Evolutionary conservation across 2,329 filamentous ascomycete species (phyloP).

Genomic region (Fusarium incarnatum): DNA sequence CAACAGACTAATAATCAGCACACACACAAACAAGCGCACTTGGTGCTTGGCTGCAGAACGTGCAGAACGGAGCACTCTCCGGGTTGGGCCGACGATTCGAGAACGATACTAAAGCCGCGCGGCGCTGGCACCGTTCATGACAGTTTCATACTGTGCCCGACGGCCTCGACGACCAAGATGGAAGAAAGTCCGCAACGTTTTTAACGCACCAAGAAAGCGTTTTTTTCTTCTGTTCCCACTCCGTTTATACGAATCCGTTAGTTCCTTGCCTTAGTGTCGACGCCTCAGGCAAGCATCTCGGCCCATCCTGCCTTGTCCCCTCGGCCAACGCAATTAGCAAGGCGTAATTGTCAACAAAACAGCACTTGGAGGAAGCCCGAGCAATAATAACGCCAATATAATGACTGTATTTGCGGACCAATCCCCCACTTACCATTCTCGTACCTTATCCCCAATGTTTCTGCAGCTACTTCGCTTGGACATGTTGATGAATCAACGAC

Average conservation of each 20-base stretch:
- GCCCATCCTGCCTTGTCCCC: constrained; percentile 1
- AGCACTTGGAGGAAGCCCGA: constrained; percentile 8
- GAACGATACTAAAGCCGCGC: constrained; percentile 28
- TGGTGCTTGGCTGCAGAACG: constrained; percentile 27
- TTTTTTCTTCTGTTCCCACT: constrained; percentile 31
- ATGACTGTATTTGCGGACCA: constrained; percentile 12
- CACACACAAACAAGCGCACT: background rate
- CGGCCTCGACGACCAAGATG: constrained; percentile 18
- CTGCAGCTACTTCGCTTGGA: constrained; percentile 1
- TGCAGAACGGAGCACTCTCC: constrained; percentile 29
- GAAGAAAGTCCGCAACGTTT: constrained; percentile 36
- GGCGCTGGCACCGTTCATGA: constrained; percentile 25
- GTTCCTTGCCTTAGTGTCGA: constrained; percentile 25
- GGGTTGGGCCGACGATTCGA: constrained; percentile 22
- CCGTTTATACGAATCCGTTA: constrained; percentile 23
- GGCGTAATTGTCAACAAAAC: constrained; percentile 16
- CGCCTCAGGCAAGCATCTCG: constrained; percentile 31
- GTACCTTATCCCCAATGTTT: constrained; percentile 1
- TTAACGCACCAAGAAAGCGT: constrained; percentile 25
- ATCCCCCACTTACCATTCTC: constrained; percentile 5
- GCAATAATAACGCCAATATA: background rate
- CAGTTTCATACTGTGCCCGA: constrained; percentile 40
- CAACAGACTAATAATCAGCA: background rate
- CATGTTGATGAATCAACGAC: constrained; percentile 19
- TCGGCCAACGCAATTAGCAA: constrained; percentile 18